Evolutionary conservation across 2,329 filamentous ascomycete genomes (phyloP), one percentile per base, ranked within the genome.

Genomic region (Fusarium stilboides): DNA sequence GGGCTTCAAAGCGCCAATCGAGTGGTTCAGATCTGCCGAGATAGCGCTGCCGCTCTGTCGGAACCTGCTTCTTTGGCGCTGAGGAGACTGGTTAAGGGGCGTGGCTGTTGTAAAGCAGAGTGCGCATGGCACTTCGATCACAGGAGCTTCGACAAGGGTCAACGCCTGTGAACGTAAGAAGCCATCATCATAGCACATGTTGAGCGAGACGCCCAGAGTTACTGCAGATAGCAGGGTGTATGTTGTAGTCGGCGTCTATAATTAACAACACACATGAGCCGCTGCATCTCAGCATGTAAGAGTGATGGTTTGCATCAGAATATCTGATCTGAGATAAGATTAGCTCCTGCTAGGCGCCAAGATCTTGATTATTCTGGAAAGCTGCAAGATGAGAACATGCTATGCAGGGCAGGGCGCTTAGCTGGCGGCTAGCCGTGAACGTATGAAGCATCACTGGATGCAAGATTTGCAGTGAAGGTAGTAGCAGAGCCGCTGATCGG

Each of bases 381-480:
- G 50, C 57, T 62, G 51, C 50, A 40, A 58, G 53, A 65, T 62
- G 59, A 40, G 28, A 44, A 59, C 42, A 58, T 57, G 43, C 62
- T 40, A 57, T 72, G 55, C 49, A 63, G 31, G 53, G 60, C 33
- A 43, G 59, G 67, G 73, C 73, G 73, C 71, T 75, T 75, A 75
- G 69, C 54, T 40, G 63, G 73, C 73, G 73, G 73, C 62, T 75
- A 75, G 42, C 31, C 19, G 28, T 50, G 44, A 31, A 24, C 15
- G 19, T 26, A 33, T 24, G 61, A 47, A 63, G 31, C 46, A 55
- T 57, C 34, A 70, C 71, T 73, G 59, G 68, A 59, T 22, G 54
- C 33, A 42, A 33, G 28, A 34, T 19, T 40, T 65, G 60, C 62
- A 57, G 58, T 40, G n/a, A 60, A 55, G 17, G 51, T 24, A 37